phyloP scores from a whole-genome alignment of 2,329 filamentous ascomycete species.

The Microdochium trichocladiopsis region DNA sequence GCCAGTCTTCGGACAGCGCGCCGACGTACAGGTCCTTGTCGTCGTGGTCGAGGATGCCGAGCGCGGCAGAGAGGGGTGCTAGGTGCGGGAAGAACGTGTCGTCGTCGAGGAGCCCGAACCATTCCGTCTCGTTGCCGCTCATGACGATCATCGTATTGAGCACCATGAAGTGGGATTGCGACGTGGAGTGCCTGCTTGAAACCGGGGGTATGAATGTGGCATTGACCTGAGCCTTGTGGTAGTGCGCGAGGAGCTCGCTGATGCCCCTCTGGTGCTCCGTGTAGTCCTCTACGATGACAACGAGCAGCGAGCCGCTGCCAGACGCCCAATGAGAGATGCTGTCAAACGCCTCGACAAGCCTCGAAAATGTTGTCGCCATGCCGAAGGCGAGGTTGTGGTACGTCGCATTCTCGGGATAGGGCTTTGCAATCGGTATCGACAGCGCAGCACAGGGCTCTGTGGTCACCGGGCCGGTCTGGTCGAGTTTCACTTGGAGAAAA shows the following conservation, averaged over 20 bases:
- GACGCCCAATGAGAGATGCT: slow-evolving; percentile 50
- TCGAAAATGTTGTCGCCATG: slow-evolving; percentile 43
- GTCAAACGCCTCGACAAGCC: slow-evolving; percentile 41
- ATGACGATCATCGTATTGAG: slow-evolving; percentile 40
- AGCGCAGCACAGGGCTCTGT: slow-evolving; percentile 30
- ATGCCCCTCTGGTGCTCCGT: slow-evolving; percentile 19
- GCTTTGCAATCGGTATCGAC: slow-evolving; percentile 34
- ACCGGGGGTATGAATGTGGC: slow-evolving; percentile 24
- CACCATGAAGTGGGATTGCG: slow-evolving; percentile 51
- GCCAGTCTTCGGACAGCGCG: slow-evolving; percentile 48
- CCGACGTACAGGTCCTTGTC: slow-evolving; percentile 45
- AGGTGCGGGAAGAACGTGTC: slow-evolving; percentile 58
- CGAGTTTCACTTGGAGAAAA: slow-evolving; percentile 21
- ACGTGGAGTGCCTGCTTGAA: slow-evolving; percentile 28
- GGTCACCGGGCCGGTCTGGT: slow-evolving; percentile 12
- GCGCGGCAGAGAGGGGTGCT: slow-evolving; percentile 36
- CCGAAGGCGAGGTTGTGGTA: slow-evolving; percentile 50
- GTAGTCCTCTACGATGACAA: slow-evolving; percentile 41
- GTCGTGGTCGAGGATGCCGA: slow-evolving; percentile 37
- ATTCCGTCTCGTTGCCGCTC: slow-evolving; percentile 36
- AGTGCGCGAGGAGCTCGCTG: slow-evolving; percentile 21
- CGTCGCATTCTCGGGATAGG: slow-evolving; percentile 28
- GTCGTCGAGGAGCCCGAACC: slow-evolving; percentile 53
- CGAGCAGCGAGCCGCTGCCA: slow-evolving; percentile 39
- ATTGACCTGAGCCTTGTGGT: slow-evolving; percentile 24